A percentile compares a stretch with the other conserved stretches of the same genome.
Evolutionary conservation across 2,329 filamentous ascomycete genomes (phyloP).

Genomic region (Hymenoscyphus linearis): DNA sequence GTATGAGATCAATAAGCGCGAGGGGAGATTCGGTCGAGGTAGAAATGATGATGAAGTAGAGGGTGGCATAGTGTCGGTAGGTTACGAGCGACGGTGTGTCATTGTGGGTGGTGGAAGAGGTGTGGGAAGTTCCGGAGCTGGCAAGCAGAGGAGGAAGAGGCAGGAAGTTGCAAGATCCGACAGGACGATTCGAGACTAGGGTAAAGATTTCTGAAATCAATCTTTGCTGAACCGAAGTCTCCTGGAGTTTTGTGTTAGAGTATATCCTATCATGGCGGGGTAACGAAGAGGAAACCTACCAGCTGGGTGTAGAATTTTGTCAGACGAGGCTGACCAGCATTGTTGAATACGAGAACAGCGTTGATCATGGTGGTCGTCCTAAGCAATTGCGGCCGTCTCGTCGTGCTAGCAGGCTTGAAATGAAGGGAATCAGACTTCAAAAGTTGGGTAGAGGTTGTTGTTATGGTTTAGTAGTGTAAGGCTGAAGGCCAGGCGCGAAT

Average conservation of each 20-base stretch:
- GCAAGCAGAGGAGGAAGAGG: slow-evolving; percentile 66
- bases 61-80: slow-evolving; percentile 95
- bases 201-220: slow-evolving; percentile 97
- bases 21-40: slow-evolving; percentile 95
- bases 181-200: slow-evolving; percentile 83
- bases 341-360: slow-evolving; percentile 97
- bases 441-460: not conserved
- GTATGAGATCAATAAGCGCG: slow-evolving; percentile 91
- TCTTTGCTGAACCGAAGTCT: slow-evolving; percentile 94
- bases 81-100: slow-evolving; percentile 94
- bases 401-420: not conserved
- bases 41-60: slow-evolving; percentile 97
- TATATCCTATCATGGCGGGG: not conserved
- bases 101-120: slow-evolving; percentile 62
- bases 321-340: slow-evolving; percentile 90
- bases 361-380: slow-evolving; percentile 71
- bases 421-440: not conserved
- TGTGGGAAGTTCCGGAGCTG: slow-evolving; percentile 63
- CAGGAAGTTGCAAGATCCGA: slow-evolving; percentile 96
- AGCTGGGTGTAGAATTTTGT: slow-evolving; percentile 99
- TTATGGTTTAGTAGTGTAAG: slow-evolving; percentile 4
- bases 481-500: slow-evolving; percentile 5
- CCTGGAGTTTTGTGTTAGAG: slow-evolving; percentile 47
- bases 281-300: slow-evolving; percentile 41
- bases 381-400: not conserved